phyloP scores from a whole-genome alignment of 2,329 filamentous ascomycete genomes.

The Penicillium expansum region DNA sequence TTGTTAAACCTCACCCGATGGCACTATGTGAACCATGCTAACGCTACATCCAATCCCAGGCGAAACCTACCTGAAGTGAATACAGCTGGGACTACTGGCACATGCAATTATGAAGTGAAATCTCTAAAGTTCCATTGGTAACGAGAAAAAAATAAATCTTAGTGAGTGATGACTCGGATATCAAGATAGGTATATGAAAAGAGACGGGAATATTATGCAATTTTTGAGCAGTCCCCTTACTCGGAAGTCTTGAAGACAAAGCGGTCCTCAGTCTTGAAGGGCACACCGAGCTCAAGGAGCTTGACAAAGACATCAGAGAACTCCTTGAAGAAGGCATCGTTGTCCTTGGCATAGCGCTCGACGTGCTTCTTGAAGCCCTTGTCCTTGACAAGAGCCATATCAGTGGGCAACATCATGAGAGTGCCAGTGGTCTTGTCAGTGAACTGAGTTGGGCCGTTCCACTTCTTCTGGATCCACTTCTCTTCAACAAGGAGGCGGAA shows the following conservation, averaged over 20 bases:
- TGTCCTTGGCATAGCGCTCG: constrained; percentile 87
- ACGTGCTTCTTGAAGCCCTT: constrained; percentile 78
- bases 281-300: constrained; percentile 92
- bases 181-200: constrained; percentile 16
- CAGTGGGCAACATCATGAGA: constrained; percentile 96
- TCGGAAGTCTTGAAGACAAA: constrained; percentile 63
- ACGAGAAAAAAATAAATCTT: not conserved
- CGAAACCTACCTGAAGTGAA: not conserved
- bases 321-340: constrained; percentile 88
- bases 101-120: not conserved
- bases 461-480: constrained; percentile 91
- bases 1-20: not conserved
- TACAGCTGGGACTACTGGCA: not conserved
- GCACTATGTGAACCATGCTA: not conserved
- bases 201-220: not conserved
- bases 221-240: constrained; percentile 23
- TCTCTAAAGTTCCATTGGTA: not conserved
- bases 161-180: constrained; percentile 21
- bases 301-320: constrained; percentile 75
- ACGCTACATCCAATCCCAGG: not conserved
- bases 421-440: constrained; percentile 83
- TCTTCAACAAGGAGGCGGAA: constrained; percentile 82
- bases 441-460: constrained; percentile 87
- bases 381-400: constrained; percentile 83
- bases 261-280: constrained; percentile 65